Evolutionary conservation across 1,139 yeast genomes (phyloP), one percentile per base, ranked within the genome.

Genomic region (Candida sojae): DNA sequence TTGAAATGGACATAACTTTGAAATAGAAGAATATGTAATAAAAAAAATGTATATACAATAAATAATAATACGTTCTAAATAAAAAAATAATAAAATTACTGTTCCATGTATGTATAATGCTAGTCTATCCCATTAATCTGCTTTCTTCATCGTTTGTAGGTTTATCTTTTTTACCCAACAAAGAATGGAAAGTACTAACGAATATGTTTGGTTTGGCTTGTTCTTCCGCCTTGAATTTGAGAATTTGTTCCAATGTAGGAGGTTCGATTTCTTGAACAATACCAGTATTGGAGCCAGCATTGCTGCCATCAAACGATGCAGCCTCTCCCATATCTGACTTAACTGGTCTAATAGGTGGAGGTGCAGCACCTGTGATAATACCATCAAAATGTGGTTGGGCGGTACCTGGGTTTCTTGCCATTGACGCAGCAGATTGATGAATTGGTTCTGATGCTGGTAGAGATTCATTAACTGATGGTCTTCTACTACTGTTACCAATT

Each of bases 231-330:
- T 73, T 73, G 54, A 54, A 70, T 46, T 61, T 56, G 45, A 61
- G 56, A 28, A 73, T 63, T 37, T 62, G 67, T 10, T 71, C 71
- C 41, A 66, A 64, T 1, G 63, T 43, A 3, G 78, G 78, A 13
- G 78, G 78, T 48, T 73, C 73, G 44, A 72, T 70, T 48, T 71
- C 77, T 48, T 58, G 65, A 3, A 73, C 73, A 8, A 65, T 56
- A 17, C 64, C 58, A 47, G 61, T 53, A 35, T 40, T 43, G 26
- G 55, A 26, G 37, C 64, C 62, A 6, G 56, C 50, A 13, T 55
- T 44, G 3, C 53, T 66, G 4, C 52, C 66, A 41, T 62, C 68
- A 13, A 57, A 44, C 0, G 69, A 62, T 10, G 58, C 48, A 17
- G 53, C 54, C 9, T 67, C 61, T 6, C 46, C 39, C 6, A 61